Evolutionary conservation across 2,329 filamentous ascomycete species (phyloP).

Genomic region (Neofusicoccum sp.): DNA sequence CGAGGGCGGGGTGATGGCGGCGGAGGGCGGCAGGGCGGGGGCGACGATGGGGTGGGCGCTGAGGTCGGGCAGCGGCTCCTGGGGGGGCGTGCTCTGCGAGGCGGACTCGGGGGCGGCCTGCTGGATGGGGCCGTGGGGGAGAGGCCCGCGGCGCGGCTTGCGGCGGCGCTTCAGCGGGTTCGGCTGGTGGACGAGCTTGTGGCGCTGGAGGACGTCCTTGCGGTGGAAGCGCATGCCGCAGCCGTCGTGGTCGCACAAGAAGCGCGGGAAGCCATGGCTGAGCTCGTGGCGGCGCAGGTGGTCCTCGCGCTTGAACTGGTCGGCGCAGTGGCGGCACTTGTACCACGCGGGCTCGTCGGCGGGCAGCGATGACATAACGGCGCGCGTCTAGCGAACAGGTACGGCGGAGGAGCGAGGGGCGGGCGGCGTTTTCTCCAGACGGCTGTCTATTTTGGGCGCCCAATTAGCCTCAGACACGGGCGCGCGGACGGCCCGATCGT

Average conservation of each 20-base stretch:
- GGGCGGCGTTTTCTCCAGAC: conserved; percentile 14
- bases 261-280: conserved; percentile 20
- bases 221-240: conserved; percentile 21
- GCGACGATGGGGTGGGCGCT: background rate
- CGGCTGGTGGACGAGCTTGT: conserved; percentile 20
- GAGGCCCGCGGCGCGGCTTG: conserved; percentile 12
- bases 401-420: conserved; percentile 16
- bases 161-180: conserved; percentile 18
- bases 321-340: conserved; percentile 19
- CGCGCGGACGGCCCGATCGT: background rate
- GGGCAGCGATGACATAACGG: conserved; percentile 15
- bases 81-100: background rate
- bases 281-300: conserved; percentile 21
- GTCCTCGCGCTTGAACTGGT: conserved; percentile 20
- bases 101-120: background rate
- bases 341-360: conserved; percentile 15
- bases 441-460: background rate
- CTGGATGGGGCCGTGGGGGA: conserved; percentile 17
- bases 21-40: background rate
- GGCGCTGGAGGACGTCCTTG: conserved; percentile 20
- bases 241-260: conserved; percentile 18
- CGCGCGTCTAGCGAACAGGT: conserved; percentile 2
- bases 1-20: background rate
- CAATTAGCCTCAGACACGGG: background rate
- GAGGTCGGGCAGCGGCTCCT: background rate